phyloP scores from a whole-genome alignment of 2,329 filamentous ascomycete species.

The Colletotrichum musicola region DNA sequence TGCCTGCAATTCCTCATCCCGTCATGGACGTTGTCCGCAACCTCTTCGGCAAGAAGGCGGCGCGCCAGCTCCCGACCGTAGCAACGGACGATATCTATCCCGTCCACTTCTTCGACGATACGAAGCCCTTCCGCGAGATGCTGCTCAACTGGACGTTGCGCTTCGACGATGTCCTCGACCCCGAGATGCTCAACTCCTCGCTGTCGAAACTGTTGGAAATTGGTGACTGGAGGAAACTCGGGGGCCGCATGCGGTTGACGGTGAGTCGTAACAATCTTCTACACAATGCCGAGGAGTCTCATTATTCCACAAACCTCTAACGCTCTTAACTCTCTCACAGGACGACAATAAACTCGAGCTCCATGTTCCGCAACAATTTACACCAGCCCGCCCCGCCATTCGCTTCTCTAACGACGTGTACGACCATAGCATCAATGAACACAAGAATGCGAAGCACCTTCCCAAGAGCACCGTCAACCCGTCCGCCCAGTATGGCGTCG shows the following conservation, averaged over 20 bases:
- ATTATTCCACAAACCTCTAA: background rate
- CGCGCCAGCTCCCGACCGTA: constrained; percentile 26
- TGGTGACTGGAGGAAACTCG: constrained; percentile 61
- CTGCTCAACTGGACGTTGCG: constrained; percentile 51
- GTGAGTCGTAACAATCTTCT: constrained; percentile 41
- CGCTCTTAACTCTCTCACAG: background rate
- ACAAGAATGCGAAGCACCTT: constrained; percentile 54
- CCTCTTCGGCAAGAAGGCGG: constrained; percentile 23
- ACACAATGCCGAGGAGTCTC: background rate
- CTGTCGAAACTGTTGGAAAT: constrained; percentile 54
- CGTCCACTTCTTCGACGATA: constrained; percentile 49
- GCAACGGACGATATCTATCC: constrained; percentile 47
- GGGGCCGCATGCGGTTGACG: constrained; percentile 56
- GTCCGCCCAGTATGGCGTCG: constrained; percentile 35
- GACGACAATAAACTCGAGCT: constrained; percentile 46
- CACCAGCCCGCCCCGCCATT: constrained; percentile 52
- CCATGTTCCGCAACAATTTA: constrained; percentile 49
- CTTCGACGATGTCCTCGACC: constrained; percentile 62
- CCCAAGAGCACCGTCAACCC: constrained; percentile 46
- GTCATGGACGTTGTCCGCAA: constrained; percentile 24
- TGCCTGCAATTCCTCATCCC: background rate
- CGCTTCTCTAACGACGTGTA: constrained; percentile 53
- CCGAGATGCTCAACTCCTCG: constrained; percentile 50
- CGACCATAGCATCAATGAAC: constrained; percentile 52
- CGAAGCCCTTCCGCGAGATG: constrained; percentile 42